Conservation (phyloP, 1,284 basidiomycete species). For the Rhodofomes roseus region DNA sequence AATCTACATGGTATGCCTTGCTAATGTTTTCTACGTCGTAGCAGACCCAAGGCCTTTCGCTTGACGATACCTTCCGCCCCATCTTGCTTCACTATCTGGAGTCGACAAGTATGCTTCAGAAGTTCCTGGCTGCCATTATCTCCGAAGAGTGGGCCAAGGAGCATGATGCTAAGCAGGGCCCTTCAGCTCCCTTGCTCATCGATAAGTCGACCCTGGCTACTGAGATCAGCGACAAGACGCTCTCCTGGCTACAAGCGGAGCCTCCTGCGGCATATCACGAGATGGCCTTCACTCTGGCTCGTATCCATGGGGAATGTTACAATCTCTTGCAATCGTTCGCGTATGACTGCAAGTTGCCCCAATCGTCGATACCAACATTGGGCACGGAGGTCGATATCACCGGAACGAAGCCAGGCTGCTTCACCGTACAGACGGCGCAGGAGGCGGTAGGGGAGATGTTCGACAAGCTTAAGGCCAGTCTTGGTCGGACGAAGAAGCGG, state of each 20-base stretch:
- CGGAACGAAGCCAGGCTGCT: constrained; percentile 60
- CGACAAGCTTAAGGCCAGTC: constrained; percentile 67
- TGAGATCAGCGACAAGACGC: constrained; percentile 63
- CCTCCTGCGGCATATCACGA: constrained; percentile 88
- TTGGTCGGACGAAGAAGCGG: constrained; percentile 76
- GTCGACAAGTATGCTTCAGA: constrained; percentile 90
- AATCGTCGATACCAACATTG: constrained; percentile 76
- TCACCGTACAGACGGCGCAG: constrained; percentile 82
- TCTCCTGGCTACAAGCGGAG: constrained; percentile 70
- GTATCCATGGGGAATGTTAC: constrained; percentile 81
- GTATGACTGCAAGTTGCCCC: constrained; percentile 82
- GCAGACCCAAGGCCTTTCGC: constrained; percentile 27
- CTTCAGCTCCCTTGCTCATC: constrained; percentile 39
- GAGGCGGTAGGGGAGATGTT: constrained; percentile 72
- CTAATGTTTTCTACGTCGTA: not conserved
- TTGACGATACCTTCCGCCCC: constrained; percentile 63
- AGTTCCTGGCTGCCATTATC: constrained; percentile 81
- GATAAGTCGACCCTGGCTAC: constrained; percentile 58
- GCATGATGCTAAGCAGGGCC: constrained; percentile 33
- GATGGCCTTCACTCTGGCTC: constrained; percentile 80
- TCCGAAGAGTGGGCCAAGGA: constrained; percentile 92
- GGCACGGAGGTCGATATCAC: constrained; percentile 79
- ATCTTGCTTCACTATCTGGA: constrained; percentile 78
- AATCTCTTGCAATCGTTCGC: constrained; percentile 79
- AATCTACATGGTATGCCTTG: no score